Base-by-base conservation (phyloP, 2,329 filamentous ascomycete species). In the Simplicillium aogashimaense region DNA sequence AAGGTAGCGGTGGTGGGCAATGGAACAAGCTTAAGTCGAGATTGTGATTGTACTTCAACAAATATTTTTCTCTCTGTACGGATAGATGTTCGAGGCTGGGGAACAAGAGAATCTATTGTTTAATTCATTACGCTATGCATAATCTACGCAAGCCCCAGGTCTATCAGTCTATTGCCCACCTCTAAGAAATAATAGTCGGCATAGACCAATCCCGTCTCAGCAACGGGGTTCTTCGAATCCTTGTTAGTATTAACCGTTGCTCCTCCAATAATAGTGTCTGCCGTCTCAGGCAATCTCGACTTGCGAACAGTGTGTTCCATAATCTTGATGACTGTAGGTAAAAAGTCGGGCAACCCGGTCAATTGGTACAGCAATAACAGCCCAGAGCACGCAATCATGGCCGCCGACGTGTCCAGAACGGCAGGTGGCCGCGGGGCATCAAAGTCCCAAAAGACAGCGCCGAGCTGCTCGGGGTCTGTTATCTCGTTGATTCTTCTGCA, bases 141-240 rank as follows among this genome's bases (percentile, higher is more conserved):
- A 9, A 9, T 25, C 77, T 49, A 50, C 79, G 43, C 57, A 55
- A 43, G 37, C 14, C 42, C 42, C 34, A 43, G 32, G 9, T 43
- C 41, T 16, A 45, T 40, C 36, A 43, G 18, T 18, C 41, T 37
- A 36, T 45, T 45, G 9, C 43, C 43, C 29, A 41, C 41, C 29
- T 45, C 41, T 11, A 45, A 20, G n/a, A 45, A 43, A 32, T 45
- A 45, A 20, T 45, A 45, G 16, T 45, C 43, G 15, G 43, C 43
- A 35, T 45, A 45, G 29, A 45, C 43, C 3, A 45, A 29, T 20
- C 43, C 43, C 13, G 38, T 41, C 15, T 45, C 36, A n/a, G 16
- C 34, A 7, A 36, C 37, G 12, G 35, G 43, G 10, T 36, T 36
- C 18, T 36, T 30, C 8, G 36, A 35, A 16, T 45, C 38, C 16